Conservation (phyloP, 2,329 filamentous ascomycete genomes). For the Trichoderma afroharzianum region DNA sequence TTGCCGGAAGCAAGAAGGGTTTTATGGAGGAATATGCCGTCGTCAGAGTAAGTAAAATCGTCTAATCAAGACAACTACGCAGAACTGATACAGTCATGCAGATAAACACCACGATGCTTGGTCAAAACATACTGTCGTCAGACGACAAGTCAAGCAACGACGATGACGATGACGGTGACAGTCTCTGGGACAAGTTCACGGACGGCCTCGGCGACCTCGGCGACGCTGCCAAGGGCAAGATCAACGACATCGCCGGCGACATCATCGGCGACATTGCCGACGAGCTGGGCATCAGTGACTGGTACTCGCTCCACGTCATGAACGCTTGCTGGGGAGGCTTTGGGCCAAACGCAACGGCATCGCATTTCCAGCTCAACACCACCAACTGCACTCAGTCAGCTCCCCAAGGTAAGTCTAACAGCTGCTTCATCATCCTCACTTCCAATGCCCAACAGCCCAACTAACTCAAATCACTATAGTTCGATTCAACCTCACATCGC, state of each 20-base stretch:
- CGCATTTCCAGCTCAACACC: slow-evolving; percentile 38
- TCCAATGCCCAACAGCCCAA: not conserved
- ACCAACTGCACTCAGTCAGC: slow-evolving; percentile 43
- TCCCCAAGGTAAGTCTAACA: slow-evolving; percentile 33
- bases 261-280: slow-evolving; percentile 39
- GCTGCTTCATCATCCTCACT: not conserved
- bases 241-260: slow-evolving; percentile 40
- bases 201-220: slow-evolving; percentile 32
- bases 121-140: slow-evolving; percentile 31
- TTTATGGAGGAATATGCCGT: slow-evolving; percentile 44
- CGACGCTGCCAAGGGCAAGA: slow-evolving; percentile 34
- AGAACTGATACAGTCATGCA: slow-evolving; percentile 8
- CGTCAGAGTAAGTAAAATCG: slow-evolving; percentile 31
- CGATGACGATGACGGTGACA: slow-evolving; percentile 25
- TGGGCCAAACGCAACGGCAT: slow-evolving; percentile 40
- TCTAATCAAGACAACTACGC: not conserved
- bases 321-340: slow-evolving; percentile 45
- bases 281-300: slow-evolving; percentile 46
- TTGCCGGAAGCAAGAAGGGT: slow-evolving; percentile 38
- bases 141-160: slow-evolving; percentile 24
- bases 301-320: slow-evolving; percentile 52
- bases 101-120: slow-evolving; percentile 40
- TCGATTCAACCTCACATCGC: slow-evolving; percentile 45
- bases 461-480: slow-evolving; percentile 23
- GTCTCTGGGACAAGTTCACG: slow-evolving; percentile 29